These are phyloP conservation scores for Xylaria sp. DNA, from an alignment of 2,329 filamentous ascomycete genomes.

Conservation along the genomic window DNA sequence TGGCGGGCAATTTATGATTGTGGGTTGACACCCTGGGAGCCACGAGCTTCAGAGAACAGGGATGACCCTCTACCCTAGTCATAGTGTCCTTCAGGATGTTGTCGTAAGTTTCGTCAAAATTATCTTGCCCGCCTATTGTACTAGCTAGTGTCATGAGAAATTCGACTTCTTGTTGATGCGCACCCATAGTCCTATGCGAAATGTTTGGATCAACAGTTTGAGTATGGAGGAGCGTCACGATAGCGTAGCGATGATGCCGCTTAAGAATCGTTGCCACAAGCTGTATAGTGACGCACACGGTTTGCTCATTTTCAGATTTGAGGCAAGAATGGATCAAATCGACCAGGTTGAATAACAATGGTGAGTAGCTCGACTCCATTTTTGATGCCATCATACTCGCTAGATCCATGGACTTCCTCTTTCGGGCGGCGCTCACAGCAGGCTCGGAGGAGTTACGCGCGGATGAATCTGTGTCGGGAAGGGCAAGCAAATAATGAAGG, in stretches of 20 bases:
- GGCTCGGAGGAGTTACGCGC: slow-evolving; percentile 50
- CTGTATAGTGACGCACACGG: slow-evolving; percentile 86
- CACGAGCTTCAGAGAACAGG: slow-evolving; percentile 73
- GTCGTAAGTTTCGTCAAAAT: slow-evolving; percentile 76
- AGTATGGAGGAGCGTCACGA: slow-evolving; percentile 75
- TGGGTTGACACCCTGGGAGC: slow-evolving; percentile 63
- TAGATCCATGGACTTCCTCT: slow-evolving; percentile 87
- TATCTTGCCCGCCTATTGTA: slow-evolving; percentile 70
- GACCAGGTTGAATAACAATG: slow-evolving; percentile 88
- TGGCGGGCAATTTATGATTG: slow-evolving; percentile 61
- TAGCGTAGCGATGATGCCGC: slow-evolving; percentile 86
- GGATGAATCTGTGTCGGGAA: slow-evolving; percentile 63
- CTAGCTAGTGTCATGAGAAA: slow-evolving; percentile 71
- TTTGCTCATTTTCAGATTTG: slow-evolving; percentile 83
- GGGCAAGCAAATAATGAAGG: slow-evolving; percentile 85
- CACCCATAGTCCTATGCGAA: slow-evolving; percentile 70
- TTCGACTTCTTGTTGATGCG: slow-evolving; percentile 76
- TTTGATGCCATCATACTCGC: slow-evolving; percentile 79
- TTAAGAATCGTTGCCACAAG: slow-evolving; percentile 85
- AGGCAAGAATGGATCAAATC: slow-evolving; percentile 89
- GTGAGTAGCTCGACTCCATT: slow-evolving; percentile 75
- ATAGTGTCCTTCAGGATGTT: slow-evolving; percentile 74
- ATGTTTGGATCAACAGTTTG: slow-evolving; percentile 60
- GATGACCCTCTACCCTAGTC: slow-evolving; percentile 71
- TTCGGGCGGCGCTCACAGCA: slow-evolving; percentile 70